Percentiles rank a stretch among this genome's conserved stretches.
These are phyloP conservation scores for Odonthalia washingtoniensis DNA, from an alignment of 31 red algal species.

Conservation along the genomic window DNA sequence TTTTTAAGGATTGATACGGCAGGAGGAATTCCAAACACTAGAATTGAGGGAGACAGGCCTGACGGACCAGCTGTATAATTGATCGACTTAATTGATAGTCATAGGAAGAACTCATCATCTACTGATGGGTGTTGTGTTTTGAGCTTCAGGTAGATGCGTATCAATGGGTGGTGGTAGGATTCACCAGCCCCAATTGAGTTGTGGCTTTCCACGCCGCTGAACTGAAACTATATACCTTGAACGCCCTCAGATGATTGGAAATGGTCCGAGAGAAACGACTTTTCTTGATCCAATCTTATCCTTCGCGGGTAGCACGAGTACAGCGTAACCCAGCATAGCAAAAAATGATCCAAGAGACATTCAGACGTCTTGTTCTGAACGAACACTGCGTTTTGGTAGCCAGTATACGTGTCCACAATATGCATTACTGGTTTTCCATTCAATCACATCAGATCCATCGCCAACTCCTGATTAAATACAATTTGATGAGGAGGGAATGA, in stretches of 20 bases:
- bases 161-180: not conserved
- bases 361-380: not conserved
- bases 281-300: not conserved
- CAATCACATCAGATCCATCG: conserved; percentile 52
- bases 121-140: too few relatives aligned
- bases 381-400: conserved; percentile 21
- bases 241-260: not conserved
- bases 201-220: not conserved
- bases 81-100: too few relatives aligned
- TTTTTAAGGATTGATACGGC: too few relatives aligned
- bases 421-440: conserved; percentile 20
- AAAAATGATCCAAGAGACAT: not conserved
- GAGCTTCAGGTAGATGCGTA: too few relatives aligned
- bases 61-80: too few relatives aligned
- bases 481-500: not conserved
- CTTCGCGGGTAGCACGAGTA: not conserved
- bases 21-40: too few relatives aligned
- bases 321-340: not conserved
- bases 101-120: too few relatives aligned
- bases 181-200: not conserved
- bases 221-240: not conserved
- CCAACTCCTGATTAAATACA: conserved; percentile 46
- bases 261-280: not conserved
- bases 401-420: conserved; percentile 27
- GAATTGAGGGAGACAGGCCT: too few relatives aligned